Evolutionary conservation across 2,329 filamentous ascomycete species (phyloP).

Genomic region (Talaromyces verruculosus): DNA sequence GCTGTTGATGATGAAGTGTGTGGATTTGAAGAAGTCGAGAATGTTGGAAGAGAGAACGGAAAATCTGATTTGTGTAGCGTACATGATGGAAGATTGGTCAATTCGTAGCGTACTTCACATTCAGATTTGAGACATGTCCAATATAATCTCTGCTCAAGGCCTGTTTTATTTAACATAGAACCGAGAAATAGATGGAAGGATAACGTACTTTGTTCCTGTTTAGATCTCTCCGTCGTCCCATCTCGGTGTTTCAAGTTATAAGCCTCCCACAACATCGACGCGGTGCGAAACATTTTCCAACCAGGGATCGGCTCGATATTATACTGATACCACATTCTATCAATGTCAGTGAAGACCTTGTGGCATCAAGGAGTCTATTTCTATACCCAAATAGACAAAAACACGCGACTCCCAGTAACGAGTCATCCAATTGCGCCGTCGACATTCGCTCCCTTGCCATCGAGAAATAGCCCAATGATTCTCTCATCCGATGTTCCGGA

Average conservation of each 20-base stretch:
- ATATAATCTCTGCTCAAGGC: slow-evolving; percentile 29
- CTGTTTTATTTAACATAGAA: slow-evolving; percentile 12
- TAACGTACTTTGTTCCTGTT: slow-evolving; percentile 29
- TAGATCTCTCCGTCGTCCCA: slow-evolving; percentile 25
- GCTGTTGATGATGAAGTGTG: not conserved
- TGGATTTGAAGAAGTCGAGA: slow-evolving; percentile 20
- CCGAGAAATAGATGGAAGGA: not conserved
- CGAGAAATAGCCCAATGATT: slow-evolving; percentile 26
- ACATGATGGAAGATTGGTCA: slow-evolving; percentile 28
- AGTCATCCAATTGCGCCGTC: slow-evolving; percentile 28
- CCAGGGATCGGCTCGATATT: slow-evolving; percentile 30
- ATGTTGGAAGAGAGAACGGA: slow-evolving; percentile 29
- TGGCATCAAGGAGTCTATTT: not conserved
- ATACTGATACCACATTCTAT: slow-evolving; percentile 31
- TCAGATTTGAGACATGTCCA: slow-evolving; percentile 32
- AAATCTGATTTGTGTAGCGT: slow-evolving; percentile 30
- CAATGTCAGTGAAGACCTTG: slow-evolving; percentile 4
- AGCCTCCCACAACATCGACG: slow-evolving; percentile 30
- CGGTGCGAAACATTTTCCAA: slow-evolving; percentile 31
- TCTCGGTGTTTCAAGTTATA: slow-evolving; percentile 29
- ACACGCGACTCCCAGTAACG: slow-evolving; percentile 28
- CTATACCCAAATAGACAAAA: slow-evolving; percentile 29
- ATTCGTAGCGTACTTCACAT: slow-evolving; percentile 31
- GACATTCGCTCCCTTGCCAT: slow-evolving; percentile 30
- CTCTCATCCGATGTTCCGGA: slow-evolving; percentile 28